phyloP scores from a whole-genome alignment of 257 asterid species.

The Solanum infundibuliforme region DNA sequence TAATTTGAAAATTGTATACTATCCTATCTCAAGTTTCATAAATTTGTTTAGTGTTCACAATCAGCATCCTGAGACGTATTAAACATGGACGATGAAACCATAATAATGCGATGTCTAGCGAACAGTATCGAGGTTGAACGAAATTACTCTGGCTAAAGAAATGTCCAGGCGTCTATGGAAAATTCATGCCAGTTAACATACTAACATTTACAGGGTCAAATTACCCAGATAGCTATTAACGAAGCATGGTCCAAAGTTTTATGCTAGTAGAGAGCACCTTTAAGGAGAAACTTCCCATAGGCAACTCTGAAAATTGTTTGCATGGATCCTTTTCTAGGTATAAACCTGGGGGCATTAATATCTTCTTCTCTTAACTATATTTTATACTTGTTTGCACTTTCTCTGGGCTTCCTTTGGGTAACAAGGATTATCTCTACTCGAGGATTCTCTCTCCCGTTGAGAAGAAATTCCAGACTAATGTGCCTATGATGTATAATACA shows the following conservation, averaged over 20 bases:
- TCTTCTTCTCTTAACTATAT: background rate
- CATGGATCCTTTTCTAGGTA: background rate
- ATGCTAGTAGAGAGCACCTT: background rate
- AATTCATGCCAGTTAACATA: background rate
- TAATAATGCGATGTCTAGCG: background rate
- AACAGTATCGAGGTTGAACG: background rate
- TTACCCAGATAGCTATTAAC: background rate
- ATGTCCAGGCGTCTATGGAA: background rate
- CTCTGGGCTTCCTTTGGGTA: background rate
- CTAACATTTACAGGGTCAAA: background rate
- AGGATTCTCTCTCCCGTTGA: slow-evolving; percentile 80
- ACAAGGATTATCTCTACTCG: slow-evolving; percentile 29
- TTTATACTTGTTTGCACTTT: background rate
- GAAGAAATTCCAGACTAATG: slow-evolving; percentile 76
- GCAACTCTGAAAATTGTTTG: background rate
- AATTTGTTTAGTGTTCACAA: background rate
- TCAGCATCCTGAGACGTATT: background rate
- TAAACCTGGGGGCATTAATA: background rate
- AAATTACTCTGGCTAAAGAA: background rate
- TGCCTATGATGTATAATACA: slow-evolving; percentile 67
- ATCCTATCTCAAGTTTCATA: background rate
- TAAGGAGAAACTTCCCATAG: background rate
- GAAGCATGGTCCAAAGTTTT: background rate
- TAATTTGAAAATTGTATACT: background rate
- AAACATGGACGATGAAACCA: background rate